Base-by-base conservation (phyloP, 768 basidiomycete genomes). In the Tremella fuciformis region DNA sequence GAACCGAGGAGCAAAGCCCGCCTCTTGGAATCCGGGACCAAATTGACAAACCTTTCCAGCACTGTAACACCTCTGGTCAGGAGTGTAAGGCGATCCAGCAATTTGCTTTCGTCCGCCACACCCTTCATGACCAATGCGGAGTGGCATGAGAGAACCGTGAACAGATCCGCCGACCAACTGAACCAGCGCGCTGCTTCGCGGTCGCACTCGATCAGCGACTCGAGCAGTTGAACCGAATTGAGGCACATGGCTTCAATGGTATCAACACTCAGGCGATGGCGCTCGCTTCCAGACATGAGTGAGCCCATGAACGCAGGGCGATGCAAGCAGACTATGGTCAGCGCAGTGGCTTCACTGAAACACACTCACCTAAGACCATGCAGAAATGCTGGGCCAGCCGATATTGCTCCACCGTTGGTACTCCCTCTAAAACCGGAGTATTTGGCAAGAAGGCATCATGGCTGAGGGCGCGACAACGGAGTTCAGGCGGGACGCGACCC, bases 1-100 rank as follows among this genome's bases (percentile, higher is more conserved):
- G 42, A n/a, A 15, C 42, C 42, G 22, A 18, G 42, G 42, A 46
- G 42, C 42, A 46, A 46, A 46, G 42, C 42, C n/a, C 42, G 42
- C 8, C 22, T n/a, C 22, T 46, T 46, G n/a, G 22, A 18, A 15
- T n/a, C 22, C 15, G 42, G 42, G n/a, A 18, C n/a, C 22, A 18
- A 8, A 8, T n/a, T n/a, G n/a, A 22, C 22, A n/a, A 46, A n/a
- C 6, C 42, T 4, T 46, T 46, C 42, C n/a, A 46, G 15, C 8
- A 46, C 22, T 8, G 6, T 22, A 15, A 46, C 42, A 46, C 42
- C 42, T 4, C 42, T 4, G n/a, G n/a, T 22, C 6, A 46, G 42
- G 6, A 46, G n/a, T 8, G n/a, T 46, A 8, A 46, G n/a, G n/a
- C 42, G 42, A 18, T n/a, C 42, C 22, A n/a, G 42, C 42, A 46